These are phyloP conservation scores for Gossypium arboreum DNA, from an alignment of 345 rosid genomes.

Conservation along the genomic window DNA sequence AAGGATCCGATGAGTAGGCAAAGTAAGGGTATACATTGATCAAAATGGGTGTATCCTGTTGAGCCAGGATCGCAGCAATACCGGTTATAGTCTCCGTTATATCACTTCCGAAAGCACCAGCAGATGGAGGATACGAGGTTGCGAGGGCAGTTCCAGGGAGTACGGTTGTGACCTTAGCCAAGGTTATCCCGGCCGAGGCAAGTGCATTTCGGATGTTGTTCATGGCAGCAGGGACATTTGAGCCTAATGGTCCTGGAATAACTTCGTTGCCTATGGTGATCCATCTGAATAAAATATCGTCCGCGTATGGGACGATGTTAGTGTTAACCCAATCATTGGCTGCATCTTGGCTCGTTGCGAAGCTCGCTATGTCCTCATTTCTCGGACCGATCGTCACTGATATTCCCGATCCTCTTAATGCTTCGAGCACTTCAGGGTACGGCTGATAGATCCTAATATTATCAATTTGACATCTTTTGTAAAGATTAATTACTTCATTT, in stretches of 20 bases:
- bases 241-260: constrained; percentile 23
- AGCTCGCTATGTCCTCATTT: constrained; percentile 31
- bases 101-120: constrained; percentile 23
- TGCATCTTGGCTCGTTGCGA: constrained; percentile 20
- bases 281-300: constrained; percentile 22
- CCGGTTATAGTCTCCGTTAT: constrained; percentile 12
- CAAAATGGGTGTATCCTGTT: constrained; percentile 28
- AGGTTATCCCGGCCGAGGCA: constrained; percentile 6
- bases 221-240: constrained; percentile 24
- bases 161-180: constrained; percentile 25
- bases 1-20: constrained; percentile 26
- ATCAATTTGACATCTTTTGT: constrained; percentile 20
- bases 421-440: constrained; percentile 24
- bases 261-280: constrained; percentile 43
- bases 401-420: constrained; percentile 23
- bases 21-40: constrained; percentile 40
- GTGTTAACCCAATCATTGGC: constrained; percentile 25
- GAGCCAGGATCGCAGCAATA: constrained; percentile 14
- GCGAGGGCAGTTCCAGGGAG: constrained; percentile 16
- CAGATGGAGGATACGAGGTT: constrained; percentile 39
- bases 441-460: constrained; percentile 37
- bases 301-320: constrained; percentile 24
- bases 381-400: constrained; percentile 26
- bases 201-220: constrained; percentile 23
- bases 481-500: constrained; percentile 27